Conservation (phyloP, 805 yeast genomes). For the Nakazawaea ernobii region DNA sequence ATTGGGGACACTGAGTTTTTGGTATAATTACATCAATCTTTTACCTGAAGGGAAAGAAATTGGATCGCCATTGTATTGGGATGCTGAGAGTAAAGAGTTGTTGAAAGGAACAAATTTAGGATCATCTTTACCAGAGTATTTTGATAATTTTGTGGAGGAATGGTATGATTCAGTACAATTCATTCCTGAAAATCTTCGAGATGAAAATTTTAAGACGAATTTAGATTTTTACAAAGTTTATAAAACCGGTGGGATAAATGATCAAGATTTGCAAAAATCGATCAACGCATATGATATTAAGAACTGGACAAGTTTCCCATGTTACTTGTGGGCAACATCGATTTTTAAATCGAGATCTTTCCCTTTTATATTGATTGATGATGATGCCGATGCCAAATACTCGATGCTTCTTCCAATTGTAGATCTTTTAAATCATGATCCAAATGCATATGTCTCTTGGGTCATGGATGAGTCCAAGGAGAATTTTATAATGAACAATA, state of each 20-base stretch:
- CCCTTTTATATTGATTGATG: slow-evolving; percentile 58
- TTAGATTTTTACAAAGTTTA: slow-evolving; percentile 21
- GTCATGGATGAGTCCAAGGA: slow-evolving; percentile 17
- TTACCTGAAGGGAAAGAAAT: slow-evolving; percentile 35
- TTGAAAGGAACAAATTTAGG: slow-evolving; percentile 68
- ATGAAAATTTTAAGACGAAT: slow-evolving; percentile 18
- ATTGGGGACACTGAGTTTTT: slow-evolving; percentile 10
- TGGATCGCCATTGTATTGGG: slow-evolving; percentile 68
- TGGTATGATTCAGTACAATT: slow-evolving; percentile 38
- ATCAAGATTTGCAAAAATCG: neutral
- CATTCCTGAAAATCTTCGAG: slow-evolving; percentile 15
- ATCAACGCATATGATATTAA: neutral
- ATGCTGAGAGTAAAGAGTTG: slow-evolving; percentile 38
- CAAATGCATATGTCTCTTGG: slow-evolving; percentile 64
- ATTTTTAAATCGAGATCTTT: slow-evolving; percentile 77
- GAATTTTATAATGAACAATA: slow-evolving; percentile 4
- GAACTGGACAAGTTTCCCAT: slow-evolving; percentile 60
- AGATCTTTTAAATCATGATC: slow-evolving; percentile 74
- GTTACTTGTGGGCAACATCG: slow-evolving; percentile 69
- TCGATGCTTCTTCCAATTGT: slow-evolving; percentile 76
- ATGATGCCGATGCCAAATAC: slow-evolving; percentile 27
- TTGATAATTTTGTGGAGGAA: slow-evolving; percentile 45
- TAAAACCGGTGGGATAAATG: slow-evolving; percentile 6
- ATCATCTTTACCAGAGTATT: slow-evolving; percentile 43
- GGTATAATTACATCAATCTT: slow-evolving; percentile 24